Base-by-base conservation (phyloP, 2,329 filamentous ascomycete genomes). In the Coniochaeta prunicola region DNA sequence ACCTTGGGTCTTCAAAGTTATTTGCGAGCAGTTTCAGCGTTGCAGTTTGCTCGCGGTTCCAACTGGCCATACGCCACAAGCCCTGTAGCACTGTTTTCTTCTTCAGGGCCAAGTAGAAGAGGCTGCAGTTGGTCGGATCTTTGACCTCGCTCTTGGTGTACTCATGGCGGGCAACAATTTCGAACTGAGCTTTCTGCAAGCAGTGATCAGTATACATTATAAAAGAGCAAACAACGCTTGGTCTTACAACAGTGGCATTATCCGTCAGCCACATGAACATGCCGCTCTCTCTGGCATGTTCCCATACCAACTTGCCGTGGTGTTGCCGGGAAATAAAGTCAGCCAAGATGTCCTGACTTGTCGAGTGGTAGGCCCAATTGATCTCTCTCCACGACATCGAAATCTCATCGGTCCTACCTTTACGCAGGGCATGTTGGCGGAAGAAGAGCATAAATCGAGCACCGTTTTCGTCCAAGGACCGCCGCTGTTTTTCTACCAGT, bases 221-320 rank as follows among this genome's bases (percentile, higher is more conserved):
- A 2, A 9, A 5, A 12, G 21, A 30, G 21, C 7, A 26, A 26
- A 30, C n/a, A 6, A 17, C 24, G 34, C 7, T 10, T 30, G 28
- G 57, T 71, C 86, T 72, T 79, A 94, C 91, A 69, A 97, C 77
- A 24, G 91, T 86, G 58, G 81, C 83, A 19, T 80, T 73, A 71
- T 97, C 92, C 0, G 86, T 84, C 63, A 99, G 80, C 93, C 94
- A 99, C 86, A 97, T 93, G 69, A 96, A 97, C 58, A 97, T 81
- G 12, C 94, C 94, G 64, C 89, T 91, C 69, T 96, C 89, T 53
- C 89, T 82, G 1, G 93, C 94, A 66, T 92, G 83, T 62, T 89
- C 83, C 94, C 94, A 99, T 7, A 88, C 76, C 76, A 97, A 80
- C 60, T 84, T 87, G 1, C 88, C 88, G 63, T 92, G 88, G 65